These are phyloP conservation scores for Wickerhamiella azymoides DNA, from an alignment of 805 yeast species.

Conservation along the genomic window DNA sequence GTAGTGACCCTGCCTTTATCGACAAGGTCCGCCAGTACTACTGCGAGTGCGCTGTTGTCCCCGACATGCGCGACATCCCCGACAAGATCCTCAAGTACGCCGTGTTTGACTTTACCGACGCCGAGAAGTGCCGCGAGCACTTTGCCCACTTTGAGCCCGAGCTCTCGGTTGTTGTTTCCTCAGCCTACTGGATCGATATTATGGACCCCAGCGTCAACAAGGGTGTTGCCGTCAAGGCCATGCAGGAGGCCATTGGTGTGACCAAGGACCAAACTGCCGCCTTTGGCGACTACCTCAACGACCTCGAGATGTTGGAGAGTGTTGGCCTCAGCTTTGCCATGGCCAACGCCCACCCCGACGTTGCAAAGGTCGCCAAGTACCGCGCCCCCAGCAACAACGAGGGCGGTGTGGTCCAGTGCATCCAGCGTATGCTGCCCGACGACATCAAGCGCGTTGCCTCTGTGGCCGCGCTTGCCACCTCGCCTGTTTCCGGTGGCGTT, in stretches of 20 bases:
- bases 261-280: conserved; percentile 43
- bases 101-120: conserved; percentile 7
- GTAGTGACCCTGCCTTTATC: conserved; percentile 3
- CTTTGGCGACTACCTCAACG: conserved; percentile 96
- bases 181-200: conserved; percentile 8
- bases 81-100: conserved; percentile 8
- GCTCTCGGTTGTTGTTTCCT: conserved; percentile 6
- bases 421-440: conserved; percentile 5
- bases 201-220: conserved; percentile 8
- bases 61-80: conserved; percentile 7
- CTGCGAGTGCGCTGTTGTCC: conserved; percentile 7
- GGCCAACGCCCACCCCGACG: conserved; percentile 8
- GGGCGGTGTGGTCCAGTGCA: conserved; percentile 8
- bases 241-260: conserved; percentile 8
- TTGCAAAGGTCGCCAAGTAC: conserved; percentile 8
- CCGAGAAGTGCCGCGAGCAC: conserved; percentile 7
- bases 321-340: conserved; percentile 6
- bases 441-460: conserved; percentile 9
- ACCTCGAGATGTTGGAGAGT: conserved; percentile 69
- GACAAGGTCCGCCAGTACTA: conserved; percentile 9
- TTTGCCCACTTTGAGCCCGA: conserved; percentile 9
- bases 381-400: conserved; percentile 8
- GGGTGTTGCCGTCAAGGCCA: conserved; percentile 8
- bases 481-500: conserved; percentile 6
- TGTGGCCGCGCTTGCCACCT: conserved; percentile 4